phyloP scores from a whole-genome alignment of 2,329 filamentous ascomycete genomes.

The Trichophyton benhamiae region DNA sequence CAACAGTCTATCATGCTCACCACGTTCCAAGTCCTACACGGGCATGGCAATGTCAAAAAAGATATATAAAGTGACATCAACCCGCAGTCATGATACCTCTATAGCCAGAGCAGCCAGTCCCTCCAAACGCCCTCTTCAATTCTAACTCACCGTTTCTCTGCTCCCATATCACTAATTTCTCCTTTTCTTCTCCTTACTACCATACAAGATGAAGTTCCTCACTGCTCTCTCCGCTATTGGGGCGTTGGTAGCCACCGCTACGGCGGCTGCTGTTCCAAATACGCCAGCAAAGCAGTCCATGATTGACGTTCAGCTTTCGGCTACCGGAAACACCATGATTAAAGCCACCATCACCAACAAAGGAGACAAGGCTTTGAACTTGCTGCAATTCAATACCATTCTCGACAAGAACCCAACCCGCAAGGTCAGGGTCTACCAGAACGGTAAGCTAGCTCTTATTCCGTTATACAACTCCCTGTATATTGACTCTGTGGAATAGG shows the following conservation, averaged over 20 bases:
- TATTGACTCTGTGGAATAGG: background rate
- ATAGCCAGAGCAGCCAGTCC: background rate
- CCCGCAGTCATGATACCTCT: background rate
- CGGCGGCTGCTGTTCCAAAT: background rate
- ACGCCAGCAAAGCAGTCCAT: background rate
- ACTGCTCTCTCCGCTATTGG: background rate
- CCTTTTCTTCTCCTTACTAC: background rate
- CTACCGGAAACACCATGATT: conserved; percentile 9
- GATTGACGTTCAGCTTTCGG: background rate
- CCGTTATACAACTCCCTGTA: background rate
- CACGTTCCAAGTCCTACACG: background rate
- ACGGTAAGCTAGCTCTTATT: conserved; percentile 4
- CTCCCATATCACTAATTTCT: background rate
- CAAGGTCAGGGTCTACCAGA: conserved; percentile 8
- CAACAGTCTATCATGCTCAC: background rate
- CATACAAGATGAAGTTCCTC: background rate
- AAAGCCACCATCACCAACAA: conserved; percentile 10
- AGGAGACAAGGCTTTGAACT: background rate
- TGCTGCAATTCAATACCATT: conserved; percentile 10
- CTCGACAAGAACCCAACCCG: conserved; percentile 7
- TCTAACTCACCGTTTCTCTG: no score
- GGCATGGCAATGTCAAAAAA: background rate
- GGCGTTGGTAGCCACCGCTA: background rate
- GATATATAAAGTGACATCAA: background rate
- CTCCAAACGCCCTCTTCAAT: background rate